These are phyloP conservation scores for Heterobasidion parviporum DNA, from an alignment of 1,284 basidiomycete species.

Conservation along the genomic window DNA sequence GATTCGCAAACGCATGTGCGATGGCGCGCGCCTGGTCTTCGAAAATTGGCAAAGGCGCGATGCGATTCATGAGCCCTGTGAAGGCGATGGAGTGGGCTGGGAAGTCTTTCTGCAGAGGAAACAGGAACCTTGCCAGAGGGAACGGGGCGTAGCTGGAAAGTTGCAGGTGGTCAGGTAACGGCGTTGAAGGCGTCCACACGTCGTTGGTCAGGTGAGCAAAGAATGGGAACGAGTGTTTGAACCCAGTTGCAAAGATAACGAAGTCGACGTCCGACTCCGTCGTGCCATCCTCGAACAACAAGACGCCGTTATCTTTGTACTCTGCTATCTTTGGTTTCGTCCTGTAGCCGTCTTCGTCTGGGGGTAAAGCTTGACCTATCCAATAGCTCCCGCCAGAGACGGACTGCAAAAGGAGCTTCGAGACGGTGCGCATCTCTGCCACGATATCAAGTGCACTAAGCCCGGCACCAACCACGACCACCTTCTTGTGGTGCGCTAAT, in stretches of 20 bases:
- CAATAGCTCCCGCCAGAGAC: constrained; percentile 25
- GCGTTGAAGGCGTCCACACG: constrained; percentile 30
- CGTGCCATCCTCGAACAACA: constrained; percentile 53
- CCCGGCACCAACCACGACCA: constrained; percentile 65
- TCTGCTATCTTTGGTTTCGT: constrained; percentile 34
- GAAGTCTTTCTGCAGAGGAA: constrained; percentile 38
- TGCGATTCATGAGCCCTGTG: constrained; percentile 46
- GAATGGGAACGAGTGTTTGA: constrained; percentile 56
- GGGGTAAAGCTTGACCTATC: constrained; percentile 10
- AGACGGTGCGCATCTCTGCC: constrained; percentile 37
- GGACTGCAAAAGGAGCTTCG: constrained; percentile 48
- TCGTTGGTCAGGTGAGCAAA: constrained; percentile 34
- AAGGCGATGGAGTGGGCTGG: constrained; percentile 53
- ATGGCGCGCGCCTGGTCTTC: constrained; percentile 62
- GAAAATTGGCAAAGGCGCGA: constrained; percentile 57
- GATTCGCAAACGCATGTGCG: constrained; percentile 42
- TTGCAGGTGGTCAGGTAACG: constrained; percentile 42
- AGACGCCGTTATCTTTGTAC: constrained; percentile 35
- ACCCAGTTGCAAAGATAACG: constrained; percentile 70
- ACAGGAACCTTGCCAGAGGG: constrained; percentile 48
- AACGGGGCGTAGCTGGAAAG: constrained; percentile 60
- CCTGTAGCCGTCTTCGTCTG: constrained; percentile 31
- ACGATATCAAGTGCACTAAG: constrained; percentile 63
- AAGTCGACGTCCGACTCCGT: constrained; percentile 46
- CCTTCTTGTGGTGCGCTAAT: constrained; percentile 29